Percentiles rank a stretch among this genome's conserved stretches.
Evolutionary conservation across 2,329 filamentous ascomycete species (phyloP).

Genomic region (Colletotrichum chlorophyti): DNA sequence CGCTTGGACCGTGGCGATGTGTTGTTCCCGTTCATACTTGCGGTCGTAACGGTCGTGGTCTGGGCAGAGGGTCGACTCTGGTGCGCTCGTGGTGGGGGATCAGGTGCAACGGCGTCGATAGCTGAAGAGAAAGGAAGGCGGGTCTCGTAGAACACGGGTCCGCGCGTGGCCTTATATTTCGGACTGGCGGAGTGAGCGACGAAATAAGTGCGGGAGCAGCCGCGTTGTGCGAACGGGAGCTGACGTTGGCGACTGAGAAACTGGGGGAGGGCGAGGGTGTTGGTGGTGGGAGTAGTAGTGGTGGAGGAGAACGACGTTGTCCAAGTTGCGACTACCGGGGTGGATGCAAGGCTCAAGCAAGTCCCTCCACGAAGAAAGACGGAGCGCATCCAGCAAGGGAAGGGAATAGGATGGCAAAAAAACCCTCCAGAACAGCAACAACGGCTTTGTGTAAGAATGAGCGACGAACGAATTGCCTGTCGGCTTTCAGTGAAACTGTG

Average conservation of each 20-base stretch:
- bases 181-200: neutral
- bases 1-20: conserved; percentile 55
- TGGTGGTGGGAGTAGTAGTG: neutral
- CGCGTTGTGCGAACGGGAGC: conserved; percentile 16
- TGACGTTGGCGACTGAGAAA: conserved; percentile 10
- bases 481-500: neutral
- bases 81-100: neutral
- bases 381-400: conserved; percentile 24
- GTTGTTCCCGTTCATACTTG: conserved; percentile 51
- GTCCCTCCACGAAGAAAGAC: conserved; percentile 20
- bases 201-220: conserved; percentile 16
- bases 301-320: neutral
- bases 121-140: neutral
- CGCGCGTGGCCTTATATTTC: conserved; percentile 21
- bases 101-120: neutral
- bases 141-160: neutral
- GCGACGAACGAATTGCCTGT: neutral
- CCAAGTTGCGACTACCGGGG: conserved; percentile 7
- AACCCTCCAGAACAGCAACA: conserved; percentile 8
- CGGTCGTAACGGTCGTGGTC: conserved; percentile 4
- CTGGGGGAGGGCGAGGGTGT: conserved; percentile 1
- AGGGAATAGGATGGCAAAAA: conserved; percentile 13
- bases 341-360: conserved; percentile 28
- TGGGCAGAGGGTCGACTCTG: conserved; percentile 2
- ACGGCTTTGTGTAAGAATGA: conserved; percentile 5